Evolutionary conservation across 306 rosid genomes (phyloP).

Genomic region (Prunus davidiana): DNA sequence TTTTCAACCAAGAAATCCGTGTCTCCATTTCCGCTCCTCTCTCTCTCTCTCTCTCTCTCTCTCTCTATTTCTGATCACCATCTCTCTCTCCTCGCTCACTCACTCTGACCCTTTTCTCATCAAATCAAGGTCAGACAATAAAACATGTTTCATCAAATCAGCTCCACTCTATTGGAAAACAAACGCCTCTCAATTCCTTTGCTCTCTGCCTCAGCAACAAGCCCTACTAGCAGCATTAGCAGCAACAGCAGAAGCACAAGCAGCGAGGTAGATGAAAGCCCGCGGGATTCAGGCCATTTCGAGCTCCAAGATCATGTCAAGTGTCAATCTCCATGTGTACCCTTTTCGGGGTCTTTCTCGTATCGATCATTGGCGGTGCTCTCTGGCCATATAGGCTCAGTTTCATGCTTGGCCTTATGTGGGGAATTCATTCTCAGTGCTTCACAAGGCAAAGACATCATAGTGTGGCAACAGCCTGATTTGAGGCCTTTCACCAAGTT

Average conservation of each 20-base stretch:
- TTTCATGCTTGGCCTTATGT: conserved; percentile 76
- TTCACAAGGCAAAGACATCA: conserved; percentile 79
- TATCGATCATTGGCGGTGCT: conserved; percentile 68
- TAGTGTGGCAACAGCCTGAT: conserved; percentile 92
- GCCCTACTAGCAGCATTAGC: conserved; percentile 9
- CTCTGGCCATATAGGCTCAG: conserved; percentile 69
- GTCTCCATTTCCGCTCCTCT: conserved; percentile 21
- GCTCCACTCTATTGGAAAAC: conserved; percentile 19
- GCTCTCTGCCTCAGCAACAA: conserved; percentile 24
- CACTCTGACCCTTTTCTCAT: too few relatives aligned
- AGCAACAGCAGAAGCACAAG: conserved; percentile 23
- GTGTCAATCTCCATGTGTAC: conserved; percentile 13
- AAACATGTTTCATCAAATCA: conserved; percentile 18
- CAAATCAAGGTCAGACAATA: not conserved
- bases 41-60: conserved; percentile 5
- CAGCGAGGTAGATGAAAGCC: conserved; percentile 53
- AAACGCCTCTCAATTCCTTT: conserved; percentile 37
- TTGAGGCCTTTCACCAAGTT: conserved; percentile 61
- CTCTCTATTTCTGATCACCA: not conserved
- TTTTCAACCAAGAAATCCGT: conserved; percentile 41
- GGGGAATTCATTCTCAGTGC: conserved; percentile 95
- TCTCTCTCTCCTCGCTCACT: not conserved
- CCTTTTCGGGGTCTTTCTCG: conserved; percentile 38
- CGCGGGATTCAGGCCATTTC: conserved; percentile 26
- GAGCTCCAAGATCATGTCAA: conserved; percentile 16